Percentiles rank a stretch among this genome's conserved stretches.
These are phyloP conservation scores for Diaporthe sp. DNA, from an alignment of 2,329 filamentous ascomycete genomes.

Conservation along the genomic window DNA sequence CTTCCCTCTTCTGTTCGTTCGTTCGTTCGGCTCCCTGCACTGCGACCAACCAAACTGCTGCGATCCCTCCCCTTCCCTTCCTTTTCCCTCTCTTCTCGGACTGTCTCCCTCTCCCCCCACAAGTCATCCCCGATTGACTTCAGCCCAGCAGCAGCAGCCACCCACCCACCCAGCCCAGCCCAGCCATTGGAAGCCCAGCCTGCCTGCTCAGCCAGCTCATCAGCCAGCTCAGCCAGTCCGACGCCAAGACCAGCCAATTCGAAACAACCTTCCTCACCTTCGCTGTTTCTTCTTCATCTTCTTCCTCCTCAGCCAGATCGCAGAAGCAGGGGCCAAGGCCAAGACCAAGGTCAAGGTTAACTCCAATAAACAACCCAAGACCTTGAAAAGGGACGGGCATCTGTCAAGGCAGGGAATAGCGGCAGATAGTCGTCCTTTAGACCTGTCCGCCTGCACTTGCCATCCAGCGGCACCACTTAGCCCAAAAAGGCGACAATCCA, in stretches of 20 bases:
- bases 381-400: conserved; percentile 6
- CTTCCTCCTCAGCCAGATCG: background rate
- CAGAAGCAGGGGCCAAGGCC: background rate
- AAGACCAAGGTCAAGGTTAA: conserved; percentile 9
- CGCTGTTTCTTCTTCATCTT: background rate
- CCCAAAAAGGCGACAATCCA: background rate
- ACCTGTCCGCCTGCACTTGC: conserved; percentile 22
- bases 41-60: conserved; percentile 17
- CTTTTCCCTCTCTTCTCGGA: background rate
- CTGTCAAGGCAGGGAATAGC: conserved; percentile 22
- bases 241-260: conserved; percentile 15
- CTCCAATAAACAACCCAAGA: background rate
- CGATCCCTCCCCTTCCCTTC: conserved; percentile 16
- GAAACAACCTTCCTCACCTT: background rate
- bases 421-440: conserved; percentile 23
- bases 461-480: background rate
- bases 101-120: conserved; percentile 1
- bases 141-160: conserved; percentile 20
- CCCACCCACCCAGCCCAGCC: conserved; percentile 13
- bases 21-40: conserved; percentile 14
- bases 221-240: conserved; percentile 8
- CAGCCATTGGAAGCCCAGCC: conserved; percentile 23
- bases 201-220: conserved; percentile 8
- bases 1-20: background rate
- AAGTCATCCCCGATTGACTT: conserved; percentile 20